phyloP scores from a whole-genome alignment of 768 basidiomycete species.

The Naganishia randhawae region DNA sequence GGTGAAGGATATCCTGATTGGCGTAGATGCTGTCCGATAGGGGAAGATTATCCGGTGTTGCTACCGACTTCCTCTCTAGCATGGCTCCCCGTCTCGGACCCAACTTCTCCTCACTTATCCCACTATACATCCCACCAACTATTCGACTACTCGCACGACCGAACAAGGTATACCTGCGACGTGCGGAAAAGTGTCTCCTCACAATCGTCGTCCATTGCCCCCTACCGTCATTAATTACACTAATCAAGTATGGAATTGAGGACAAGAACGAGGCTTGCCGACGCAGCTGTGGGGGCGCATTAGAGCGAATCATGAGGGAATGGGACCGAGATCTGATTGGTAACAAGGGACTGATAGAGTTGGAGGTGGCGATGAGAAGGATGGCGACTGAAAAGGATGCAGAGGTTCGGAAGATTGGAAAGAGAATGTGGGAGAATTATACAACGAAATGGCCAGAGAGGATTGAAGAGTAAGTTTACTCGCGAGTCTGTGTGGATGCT shows the following conservation, averaged over 20 bases:
- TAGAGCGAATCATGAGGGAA: slow-evolving; percentile 40
- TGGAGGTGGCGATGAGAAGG: slow-evolving; percentile 50
- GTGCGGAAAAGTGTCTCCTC: slow-evolving; percentile 48
- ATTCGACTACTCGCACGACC: slow-evolving; percentile 51
- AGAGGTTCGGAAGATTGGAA: slow-evolving; percentile 49
- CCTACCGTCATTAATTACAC: slow-evolving; percentile 37
- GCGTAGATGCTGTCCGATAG: slow-evolving; percentile 48
- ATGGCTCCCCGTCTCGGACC: slow-evolving; percentile 49
- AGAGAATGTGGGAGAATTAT: slow-evolving; percentile 51
- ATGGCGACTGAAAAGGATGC: slow-evolving; percentile 52
- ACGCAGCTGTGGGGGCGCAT: slow-evolving; percentile 36
- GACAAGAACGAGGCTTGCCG: slow-evolving; percentile 48
- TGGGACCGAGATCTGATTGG: slow-evolving; percentile 44
- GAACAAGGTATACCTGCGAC: slow-evolving; percentile 53
- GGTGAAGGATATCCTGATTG: background rate
- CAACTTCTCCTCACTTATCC: slow-evolving; percentile 49
- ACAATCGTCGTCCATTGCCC: slow-evolving; percentile 50
- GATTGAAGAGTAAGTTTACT: slow-evolving; percentile 45
- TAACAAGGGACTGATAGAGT: slow-evolving; percentile 38
- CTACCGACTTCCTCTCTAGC: slow-evolving; percentile 50
- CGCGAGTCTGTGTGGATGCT: background rate
- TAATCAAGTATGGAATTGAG: slow-evolving; percentile 47
- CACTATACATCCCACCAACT: slow-evolving; percentile 50
- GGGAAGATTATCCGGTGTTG: slow-evolving; percentile 46
- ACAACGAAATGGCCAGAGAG: slow-evolving; percentile 47